phyloP scores from a whole-genome alignment of 2,329 filamentous ascomycete species.

The Colletotrichum godetiae region DNA sequence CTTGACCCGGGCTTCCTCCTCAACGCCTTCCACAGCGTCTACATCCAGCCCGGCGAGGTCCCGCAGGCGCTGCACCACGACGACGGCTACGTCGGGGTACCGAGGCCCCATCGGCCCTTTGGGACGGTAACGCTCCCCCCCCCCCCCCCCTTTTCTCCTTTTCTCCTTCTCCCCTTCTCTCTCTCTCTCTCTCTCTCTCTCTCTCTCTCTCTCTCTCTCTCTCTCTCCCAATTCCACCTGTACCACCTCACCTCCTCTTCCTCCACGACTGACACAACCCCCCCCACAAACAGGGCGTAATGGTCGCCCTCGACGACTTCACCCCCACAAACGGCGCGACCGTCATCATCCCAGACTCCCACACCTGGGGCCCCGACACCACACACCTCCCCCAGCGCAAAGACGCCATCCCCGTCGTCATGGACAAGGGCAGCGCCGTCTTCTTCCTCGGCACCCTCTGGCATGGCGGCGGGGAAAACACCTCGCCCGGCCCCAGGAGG shows the following conservation, averaged over 20 bases:
- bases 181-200: too few species aligned
- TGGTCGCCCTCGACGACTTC: slow-evolving; percentile 46
- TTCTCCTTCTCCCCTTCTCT: too few species aligned
- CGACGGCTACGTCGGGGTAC: slow-evolving; percentile 43
- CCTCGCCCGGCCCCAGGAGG: slow-evolving; percentile 41
- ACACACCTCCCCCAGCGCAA: slow-evolving; percentile 35
- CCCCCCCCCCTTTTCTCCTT: too few species aligned
- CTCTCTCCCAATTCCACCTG: too few species aligned
- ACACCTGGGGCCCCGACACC: slow-evolving; percentile 44
- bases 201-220: too few species aligned
- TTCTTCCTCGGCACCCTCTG: slow-evolving; percentile 49
- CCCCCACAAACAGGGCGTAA: slow-evolving; percentile 37
- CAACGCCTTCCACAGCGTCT: slow-evolving; percentile 49
- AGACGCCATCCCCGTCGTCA: slow-evolving; percentile 46
- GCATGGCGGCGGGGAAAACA: slow-evolving; percentile 52
- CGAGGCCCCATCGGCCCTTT: slow-evolving; percentile 47
- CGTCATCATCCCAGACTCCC: slow-evolving; percentile 48
- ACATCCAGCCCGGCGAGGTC: slow-evolving; percentile 51
- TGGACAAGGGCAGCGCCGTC: slow-evolving; percentile 49
- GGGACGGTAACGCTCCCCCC: slow-evolving; percentile 40
- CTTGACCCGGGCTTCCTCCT: slow-evolving; percentile 50
- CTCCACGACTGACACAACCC: not conserved
- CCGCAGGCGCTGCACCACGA: slow-evolving; percentile 51
- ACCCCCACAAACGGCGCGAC: slow-evolving; percentile 49
- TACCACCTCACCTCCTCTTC: not conserved